Conservation (phyloP, 2,329 filamentous ascomycete genomes). For the Penicillium sp. region DNA sequence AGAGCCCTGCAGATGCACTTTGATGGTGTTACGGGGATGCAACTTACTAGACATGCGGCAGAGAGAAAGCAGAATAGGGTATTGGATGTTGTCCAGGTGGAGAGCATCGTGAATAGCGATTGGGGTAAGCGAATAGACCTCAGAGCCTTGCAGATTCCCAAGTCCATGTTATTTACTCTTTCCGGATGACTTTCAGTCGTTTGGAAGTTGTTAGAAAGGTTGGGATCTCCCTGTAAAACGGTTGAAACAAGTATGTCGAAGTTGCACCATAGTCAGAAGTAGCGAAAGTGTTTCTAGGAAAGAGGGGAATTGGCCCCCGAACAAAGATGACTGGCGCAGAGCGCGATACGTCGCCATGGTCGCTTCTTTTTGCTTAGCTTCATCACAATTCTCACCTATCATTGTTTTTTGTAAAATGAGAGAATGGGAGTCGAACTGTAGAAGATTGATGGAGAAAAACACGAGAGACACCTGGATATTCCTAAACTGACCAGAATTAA, state of each 20-base stretch:
- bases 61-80: conserved; percentile 13
- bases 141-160: conserved; percentile 1
- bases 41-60: conserved; percentile 23
- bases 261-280: conserved; percentile 1
- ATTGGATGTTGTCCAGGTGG: conserved; percentile 3
- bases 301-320: background rate
- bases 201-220: background rate
- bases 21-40: conserved; percentile 11
- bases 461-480: background rate
- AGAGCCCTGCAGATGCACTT: conserved; percentile 14
- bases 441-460: background rate
- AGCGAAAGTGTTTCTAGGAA: background rate
- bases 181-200: background rate
- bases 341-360: background rate
- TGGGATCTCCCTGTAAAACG: background rate
- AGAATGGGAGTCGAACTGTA: too few relatives aligned
- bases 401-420: background rate
- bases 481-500: background rate
- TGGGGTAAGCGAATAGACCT: background rate
- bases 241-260: background rate
- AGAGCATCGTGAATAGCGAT: conserved; percentile 10
- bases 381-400: background rate
- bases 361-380: background rate
- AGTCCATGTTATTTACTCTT: conserved; percentile 15
- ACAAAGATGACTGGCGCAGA: background rate